Conservation (phyloP, 2,329 filamentous ascomycete genomes). For the Verruconis gallopava region DNA sequence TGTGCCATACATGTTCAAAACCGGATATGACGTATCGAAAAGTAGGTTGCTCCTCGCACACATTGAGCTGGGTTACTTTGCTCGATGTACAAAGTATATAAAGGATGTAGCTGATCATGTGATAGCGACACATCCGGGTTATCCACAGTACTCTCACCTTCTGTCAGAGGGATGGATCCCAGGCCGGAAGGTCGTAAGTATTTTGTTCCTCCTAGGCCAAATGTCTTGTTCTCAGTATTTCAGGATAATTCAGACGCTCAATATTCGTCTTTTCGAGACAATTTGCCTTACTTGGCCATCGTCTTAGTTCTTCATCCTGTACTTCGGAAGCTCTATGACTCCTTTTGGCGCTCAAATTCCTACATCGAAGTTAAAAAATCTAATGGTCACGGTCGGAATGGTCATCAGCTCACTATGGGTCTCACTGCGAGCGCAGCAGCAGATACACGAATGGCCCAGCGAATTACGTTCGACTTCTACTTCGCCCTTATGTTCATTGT, state of each 20-base stretch:
- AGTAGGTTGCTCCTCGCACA: constrained; percentile 35
- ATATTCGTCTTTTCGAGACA: constrained; percentile 72
- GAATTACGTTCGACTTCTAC: constrained; percentile 66
- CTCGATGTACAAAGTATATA: no score
- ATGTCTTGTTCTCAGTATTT: no score
- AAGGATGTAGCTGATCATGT: constrained; percentile 12
- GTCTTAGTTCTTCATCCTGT: constrained; percentile 70
- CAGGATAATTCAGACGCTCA: constrained; percentile 84
- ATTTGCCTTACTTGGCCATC: constrained; percentile 66
- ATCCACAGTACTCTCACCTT: constrained; percentile 55
- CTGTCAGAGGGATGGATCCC: constrained; percentile 82
- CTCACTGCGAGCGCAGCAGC: constrained; percentile 35
- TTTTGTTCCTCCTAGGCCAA: no score
- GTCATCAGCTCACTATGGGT: constrained; percentile 25
- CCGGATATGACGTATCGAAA: constrained; percentile 74
- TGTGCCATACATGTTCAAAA: constrained; percentile 82
- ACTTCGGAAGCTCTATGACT: constrained; percentile 59
- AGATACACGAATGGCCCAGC: constrained; percentile 45
- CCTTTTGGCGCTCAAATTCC: constrained; percentile 30
- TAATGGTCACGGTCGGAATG: constrained; percentile 15
- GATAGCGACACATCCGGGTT: constrained; percentile 68
- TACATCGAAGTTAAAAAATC: constrained; percentile 30
- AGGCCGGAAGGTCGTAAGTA: constrained; percentile 67
- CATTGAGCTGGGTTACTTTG: not conserved
- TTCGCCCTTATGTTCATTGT: constrained; percentile 72